phyloP scores from a whole-genome alignment of 371 early-diverging fungal genomes.

The Mortierella sp. region DNA sequence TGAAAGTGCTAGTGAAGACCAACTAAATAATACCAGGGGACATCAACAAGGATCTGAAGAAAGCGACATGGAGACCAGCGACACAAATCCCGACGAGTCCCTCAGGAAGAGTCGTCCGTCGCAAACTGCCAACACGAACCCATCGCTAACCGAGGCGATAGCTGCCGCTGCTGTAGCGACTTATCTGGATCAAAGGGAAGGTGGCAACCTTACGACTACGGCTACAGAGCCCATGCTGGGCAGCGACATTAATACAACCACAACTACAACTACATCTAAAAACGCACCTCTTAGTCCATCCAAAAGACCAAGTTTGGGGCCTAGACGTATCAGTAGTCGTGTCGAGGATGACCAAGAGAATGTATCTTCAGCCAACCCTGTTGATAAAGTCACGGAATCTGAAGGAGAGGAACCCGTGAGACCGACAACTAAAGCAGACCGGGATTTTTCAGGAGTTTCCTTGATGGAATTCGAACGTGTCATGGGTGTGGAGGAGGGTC shows the following conservation, averaged over 20 bases:
- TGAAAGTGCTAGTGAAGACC: background rate
- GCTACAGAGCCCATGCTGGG: background rate
- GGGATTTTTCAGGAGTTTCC: background rate
- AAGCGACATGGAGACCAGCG: background rate
- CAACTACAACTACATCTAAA: constrained; percentile 10
- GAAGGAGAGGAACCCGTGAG: background rate
- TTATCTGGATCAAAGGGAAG: constrained; percentile 30
- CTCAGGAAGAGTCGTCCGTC: background rate
- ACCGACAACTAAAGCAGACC: constrained; percentile 3
- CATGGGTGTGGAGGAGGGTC: constrained; percentile 13
- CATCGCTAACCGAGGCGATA: constrained; percentile 32
- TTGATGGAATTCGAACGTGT: constrained; percentile 19
- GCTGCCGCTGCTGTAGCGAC: constrained; percentile 44
- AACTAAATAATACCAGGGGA: background rate
- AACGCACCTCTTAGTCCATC: background rate
- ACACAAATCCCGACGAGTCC: background rate
- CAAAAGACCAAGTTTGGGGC: constrained; percentile 37
- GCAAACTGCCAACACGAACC: constrained; percentile 10
- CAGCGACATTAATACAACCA: background rate
- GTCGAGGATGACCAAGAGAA: constrained; percentile 15
- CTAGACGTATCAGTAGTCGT: constrained; percentile 43
- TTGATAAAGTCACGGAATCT: background rate
- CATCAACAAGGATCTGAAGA: background rate
- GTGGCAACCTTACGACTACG: background rate
- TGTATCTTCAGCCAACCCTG: background rate